A percentile compares a stretch with the other conserved stretches of the same genome.
phyloP scores from a whole-genome alignment of 2,329 filamentous ascomycete species.

The Gnomoniopsis smithogilvyi region DNA sequence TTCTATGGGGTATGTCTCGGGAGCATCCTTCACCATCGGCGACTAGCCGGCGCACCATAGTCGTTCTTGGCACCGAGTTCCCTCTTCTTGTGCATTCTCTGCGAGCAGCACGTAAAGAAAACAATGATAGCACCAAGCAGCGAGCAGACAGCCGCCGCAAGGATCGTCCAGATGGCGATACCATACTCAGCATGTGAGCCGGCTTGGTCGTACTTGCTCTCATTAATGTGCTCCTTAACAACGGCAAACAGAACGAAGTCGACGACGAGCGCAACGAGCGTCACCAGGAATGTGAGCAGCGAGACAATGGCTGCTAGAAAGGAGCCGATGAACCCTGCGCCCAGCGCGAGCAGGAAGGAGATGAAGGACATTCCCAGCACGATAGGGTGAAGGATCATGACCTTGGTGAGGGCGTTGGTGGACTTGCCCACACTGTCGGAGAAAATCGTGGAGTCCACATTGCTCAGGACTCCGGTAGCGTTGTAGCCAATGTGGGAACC shows the following conservation, averaged over 20 bases:
- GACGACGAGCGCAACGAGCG: constrained; percentile 45
- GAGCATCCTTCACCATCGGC: constrained; percentile 21
- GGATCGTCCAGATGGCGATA: constrained; percentile 55
- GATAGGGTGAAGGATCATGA: constrained; percentile 62
- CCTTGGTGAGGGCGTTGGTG: constrained; percentile 48
- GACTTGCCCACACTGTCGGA: constrained; percentile 40
- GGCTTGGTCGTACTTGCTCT: constrained; percentile 42
- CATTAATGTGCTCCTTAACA: constrained; percentile 51
- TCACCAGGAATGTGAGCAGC: constrained; percentile 45
- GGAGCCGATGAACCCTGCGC: constrained; percentile 48
- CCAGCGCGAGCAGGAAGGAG: constrained; percentile 53
- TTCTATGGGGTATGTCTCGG: neutral
- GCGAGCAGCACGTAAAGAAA: constrained; percentile 59
- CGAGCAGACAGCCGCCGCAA: constrained; percentile 52
- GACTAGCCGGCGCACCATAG: constrained; percentile 17
- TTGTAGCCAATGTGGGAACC: constrained; percentile 52
- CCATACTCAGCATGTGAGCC: constrained; percentile 47
- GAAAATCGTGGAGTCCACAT: constrained; percentile 36
- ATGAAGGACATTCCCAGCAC: constrained; percentile 56
- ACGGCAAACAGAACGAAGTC: constrained; percentile 58
- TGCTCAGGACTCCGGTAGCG: constrained; percentile 42
- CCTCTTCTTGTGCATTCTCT: constrained; percentile 39
- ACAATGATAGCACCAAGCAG: constrained; percentile 55
- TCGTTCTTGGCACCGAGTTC: constrained; percentile 26
- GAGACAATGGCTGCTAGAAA: constrained; percentile 49